Percentiles rank a stretch among this genome's conserved stretches.
These are phyloP conservation scores for Allium cepa DNA, from an alignment of 106 monocot genomes.

Conservation along the genomic window DNA sequence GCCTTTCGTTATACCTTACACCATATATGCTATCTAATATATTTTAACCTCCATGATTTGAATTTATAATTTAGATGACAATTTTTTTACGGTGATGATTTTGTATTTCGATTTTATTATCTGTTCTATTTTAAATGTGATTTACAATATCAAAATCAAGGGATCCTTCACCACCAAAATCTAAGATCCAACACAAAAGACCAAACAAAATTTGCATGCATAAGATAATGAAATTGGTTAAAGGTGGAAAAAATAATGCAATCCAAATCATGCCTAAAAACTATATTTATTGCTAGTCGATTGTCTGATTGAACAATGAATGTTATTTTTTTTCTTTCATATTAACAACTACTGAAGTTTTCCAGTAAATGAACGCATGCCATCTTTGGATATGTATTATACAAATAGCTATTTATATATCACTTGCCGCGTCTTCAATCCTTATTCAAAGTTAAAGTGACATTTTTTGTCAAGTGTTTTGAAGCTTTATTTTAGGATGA, in stretches of 20 bases:
- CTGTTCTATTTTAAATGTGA: no score
- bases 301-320: background rate
- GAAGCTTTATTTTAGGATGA: slow-evolving; percentile 5
- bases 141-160: no score
- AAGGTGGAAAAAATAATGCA: background rate
- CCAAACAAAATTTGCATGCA: no score
- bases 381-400: slow-evolving; percentile 1
- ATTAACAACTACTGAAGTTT: slow-evolving; percentile 6
- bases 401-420: background rate
- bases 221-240: background rate
- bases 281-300: background rate
- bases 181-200: no score
- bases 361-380: slow-evolving; percentile 11
- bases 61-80: no score
- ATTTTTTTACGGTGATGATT: no score
- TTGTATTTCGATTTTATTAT: no score
- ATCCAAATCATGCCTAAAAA: background rate
- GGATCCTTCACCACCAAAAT: no score
- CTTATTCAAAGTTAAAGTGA: background rate
- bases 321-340: background rate
- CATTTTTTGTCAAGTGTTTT: slow-evolving; percentile 1
- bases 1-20: no score
- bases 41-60: no score
- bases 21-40: no score
- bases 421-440: background rate